Percentiles rank a stretch among this genome's conserved stretches.
These are phyloP conservation scores for Mycosphaerella sp. DNA, from an alignment of 2,329 filamentous ascomycete genomes.

Conservation along the genomic window DNA sequence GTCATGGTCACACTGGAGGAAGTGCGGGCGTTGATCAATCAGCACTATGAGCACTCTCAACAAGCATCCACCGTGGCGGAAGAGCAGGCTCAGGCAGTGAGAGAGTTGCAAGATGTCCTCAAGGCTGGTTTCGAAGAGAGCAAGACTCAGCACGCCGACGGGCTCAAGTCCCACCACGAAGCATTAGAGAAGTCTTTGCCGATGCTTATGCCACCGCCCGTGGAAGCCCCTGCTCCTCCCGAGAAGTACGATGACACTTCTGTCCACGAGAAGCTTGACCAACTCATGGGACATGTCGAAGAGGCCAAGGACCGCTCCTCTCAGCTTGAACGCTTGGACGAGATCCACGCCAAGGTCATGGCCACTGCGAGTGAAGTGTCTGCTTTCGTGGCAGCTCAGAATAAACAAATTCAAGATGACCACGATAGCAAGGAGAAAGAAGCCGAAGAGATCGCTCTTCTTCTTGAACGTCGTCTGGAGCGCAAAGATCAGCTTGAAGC, in stretches of 20 bases:
- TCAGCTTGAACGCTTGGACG: conserved; percentile 75
- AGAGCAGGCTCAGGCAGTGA: conserved; percentile 38
- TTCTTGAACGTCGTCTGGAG: conserved; percentile 68
- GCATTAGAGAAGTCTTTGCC: conserved; percentile 40
- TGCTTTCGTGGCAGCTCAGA: conserved; percentile 71
- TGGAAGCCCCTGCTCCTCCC: conserved; percentile 31
- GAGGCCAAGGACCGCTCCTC: conserved; percentile 62
- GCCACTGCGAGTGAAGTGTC: conserved; percentile 77
- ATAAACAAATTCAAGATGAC: conserved; percentile 65
- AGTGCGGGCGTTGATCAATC: conserved; percentile 70
- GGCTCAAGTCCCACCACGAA: conserved; percentile 37
- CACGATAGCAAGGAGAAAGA: conserved; percentile 72
- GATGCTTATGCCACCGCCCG: conserved; percentile 40
- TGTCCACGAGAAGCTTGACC: conserved; percentile 42
- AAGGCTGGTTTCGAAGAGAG: conserved; percentile 40
- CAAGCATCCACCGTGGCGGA: conserved; percentile 37
- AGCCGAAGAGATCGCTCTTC: conserved; percentile 69
- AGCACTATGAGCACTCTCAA: conserved; percentile 86
- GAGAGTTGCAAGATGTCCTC: conserved; percentile 40
- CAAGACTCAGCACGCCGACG: conserved; percentile 30
- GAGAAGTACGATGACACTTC: conserved; percentile 60
- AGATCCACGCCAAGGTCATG: conserved; percentile 82
- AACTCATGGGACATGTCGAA: conserved; percentile 56
- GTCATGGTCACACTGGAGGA: conserved; percentile 81
- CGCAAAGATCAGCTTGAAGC: conserved; percentile 56